phyloP scores from a whole-genome alignment of 2,329 filamentous ascomycete species.

The Pseudopyrenochaeta lycopersici region DNA sequence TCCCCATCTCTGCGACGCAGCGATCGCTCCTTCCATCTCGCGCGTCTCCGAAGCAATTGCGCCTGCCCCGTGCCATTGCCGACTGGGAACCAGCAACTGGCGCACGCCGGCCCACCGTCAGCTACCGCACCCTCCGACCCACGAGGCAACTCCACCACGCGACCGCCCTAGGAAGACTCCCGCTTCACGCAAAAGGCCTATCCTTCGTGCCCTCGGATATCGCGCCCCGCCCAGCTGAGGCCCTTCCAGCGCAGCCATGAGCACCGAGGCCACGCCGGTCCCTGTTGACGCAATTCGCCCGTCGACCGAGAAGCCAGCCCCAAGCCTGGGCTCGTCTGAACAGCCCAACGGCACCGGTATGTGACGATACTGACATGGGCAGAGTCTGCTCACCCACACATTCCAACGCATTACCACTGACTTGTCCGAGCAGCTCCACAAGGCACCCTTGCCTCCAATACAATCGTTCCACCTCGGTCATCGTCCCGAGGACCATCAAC shows the following conservation, averaged over 20 bases:
- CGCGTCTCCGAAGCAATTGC: slow-evolving; percentile 35
- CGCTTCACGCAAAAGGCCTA: slow-evolving; percentile 21
- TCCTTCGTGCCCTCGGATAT: slow-evolving; percentile 5
- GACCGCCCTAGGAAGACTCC: slow-evolving; percentile 35
- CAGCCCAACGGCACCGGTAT: slow-evolving; percentile 48
- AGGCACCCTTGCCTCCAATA: slow-evolving; percentile 19
- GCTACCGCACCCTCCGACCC: slow-evolving; percentile 17
- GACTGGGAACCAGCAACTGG: slow-evolving; percentile 22
- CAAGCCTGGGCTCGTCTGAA: slow-evolving; percentile 27
- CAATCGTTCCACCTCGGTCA: slow-evolving; percentile 30
- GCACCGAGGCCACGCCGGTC: slow-evolving; percentile 41
- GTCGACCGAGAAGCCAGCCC: slow-evolving; percentile 38
- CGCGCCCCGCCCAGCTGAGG: slow-evolving; percentile 23
- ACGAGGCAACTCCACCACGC: slow-evolving; percentile 37
- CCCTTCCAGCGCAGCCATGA: slow-evolving; percentile 45
- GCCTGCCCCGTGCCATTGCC: slow-evolving; percentile 21
- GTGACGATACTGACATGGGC: slow-evolving; percentile 18
- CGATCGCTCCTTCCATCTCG: slow-evolving; percentile 38
- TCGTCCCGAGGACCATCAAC: slow-evolving; percentile 37
- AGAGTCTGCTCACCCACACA: not conserved
- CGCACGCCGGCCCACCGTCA: slow-evolving; percentile 19
- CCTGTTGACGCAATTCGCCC: slow-evolving; percentile 37
- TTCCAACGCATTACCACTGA: slow-evolving; percentile 16
- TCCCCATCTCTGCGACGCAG: slow-evolving; percentile 30
- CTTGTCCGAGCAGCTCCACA: slow-evolving; percentile 15